These are phyloP conservation scores for Jaenimonas drosophilae DNA, from an alignment of 208 protist genomes.

Conservation along the genomic window DNA sequence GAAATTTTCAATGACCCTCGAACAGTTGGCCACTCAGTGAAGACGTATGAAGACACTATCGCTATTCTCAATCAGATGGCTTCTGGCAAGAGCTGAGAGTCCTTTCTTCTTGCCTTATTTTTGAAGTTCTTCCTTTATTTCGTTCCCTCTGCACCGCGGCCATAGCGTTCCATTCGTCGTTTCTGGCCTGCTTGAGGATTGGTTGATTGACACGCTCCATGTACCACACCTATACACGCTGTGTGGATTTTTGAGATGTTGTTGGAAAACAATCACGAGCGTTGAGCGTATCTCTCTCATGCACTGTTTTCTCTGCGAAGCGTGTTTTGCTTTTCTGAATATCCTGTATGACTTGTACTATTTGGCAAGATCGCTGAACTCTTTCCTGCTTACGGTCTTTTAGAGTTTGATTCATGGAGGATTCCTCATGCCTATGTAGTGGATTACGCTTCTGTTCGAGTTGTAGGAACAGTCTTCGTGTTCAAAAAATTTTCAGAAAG, in stretches of 20 bases:
- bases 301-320: too few relatives aligned
- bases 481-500: constrained; percentile 29
- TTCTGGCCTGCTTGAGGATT: neutral
- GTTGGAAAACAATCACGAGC: too few relatives aligned
- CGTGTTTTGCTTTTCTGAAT: too few relatives aligned
- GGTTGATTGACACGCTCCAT: too few relatives aligned
- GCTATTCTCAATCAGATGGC: constrained; percentile 71
- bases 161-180: neutral
- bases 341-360: too few relatives aligned
- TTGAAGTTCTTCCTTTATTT: constrained; percentile 4
- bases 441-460: constrained; percentile 67
- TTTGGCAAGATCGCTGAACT: too few relatives aligned
- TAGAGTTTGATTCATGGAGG: too few relatives aligned
- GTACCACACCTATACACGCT: too few relatives aligned
- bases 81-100: constrained; percentile 11
- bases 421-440: constrained; percentile 43
- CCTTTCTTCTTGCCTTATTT: neutral
- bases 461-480: constrained; percentile 39
- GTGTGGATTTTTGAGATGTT: too few relatives aligned
- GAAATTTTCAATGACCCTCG: constrained; percentile 95
- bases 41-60: constrained; percentile 94
- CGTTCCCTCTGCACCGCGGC: constrained; percentile 1
- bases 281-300: too few relatives aligned
- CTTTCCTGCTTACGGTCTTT: too few relatives aligned
- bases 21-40: constrained; percentile 93